Evolutionary conservation across 768 basidiomycete genomes (phyloP).

Genomic region (Suillus cothurnatus): DNA sequence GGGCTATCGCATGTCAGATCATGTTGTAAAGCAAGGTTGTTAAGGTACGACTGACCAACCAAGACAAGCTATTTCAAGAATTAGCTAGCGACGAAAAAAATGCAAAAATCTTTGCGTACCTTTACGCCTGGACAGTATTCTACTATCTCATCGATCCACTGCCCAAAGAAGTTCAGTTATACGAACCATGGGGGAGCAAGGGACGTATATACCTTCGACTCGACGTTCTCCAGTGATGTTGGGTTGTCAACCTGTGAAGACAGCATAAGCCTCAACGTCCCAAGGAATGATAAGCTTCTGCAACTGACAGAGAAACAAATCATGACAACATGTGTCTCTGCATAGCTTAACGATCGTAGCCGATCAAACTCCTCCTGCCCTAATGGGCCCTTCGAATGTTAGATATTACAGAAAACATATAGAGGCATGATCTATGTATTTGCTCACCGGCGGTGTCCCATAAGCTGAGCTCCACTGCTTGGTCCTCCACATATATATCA

Average conservation of each 20-base stretch:
- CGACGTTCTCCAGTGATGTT: conserved; percentile 94
- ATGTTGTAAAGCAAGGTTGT: background rate
- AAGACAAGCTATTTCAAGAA: conserved; percentile 65
- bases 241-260: conserved; percentile 82
- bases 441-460: conserved; percentile 95
- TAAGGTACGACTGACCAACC: conserved; percentile 63
- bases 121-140: conserved; percentile 96
- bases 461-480: conserved; percentile 85
- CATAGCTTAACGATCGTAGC: conserved; percentile 90
- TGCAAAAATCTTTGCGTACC: conserved; percentile 43
- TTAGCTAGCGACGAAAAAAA: conserved; percentile 13
- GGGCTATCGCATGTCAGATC: conserved; percentile 48
- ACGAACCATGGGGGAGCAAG: background rate
- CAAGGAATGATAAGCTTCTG: background rate
- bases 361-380: conserved; percentile 97
- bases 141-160: conserved; percentile 94
- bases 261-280: background rate
- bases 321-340: conserved; percentile 96
- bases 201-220: conserved; percentile 69
- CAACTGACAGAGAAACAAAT: conserved; percentile 86
- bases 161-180: conserved; percentile 6
- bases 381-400: conserved; percentile 42
- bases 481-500: conserved; percentile 84
- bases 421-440: background rate
- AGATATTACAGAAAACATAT: conserved; percentile 24